Evolutionary conservation across 2,329 filamentous ascomycete genomes (phyloP), one percentile per base, ranked within the genome.

Genomic region (Penicillium sp.): DNA sequence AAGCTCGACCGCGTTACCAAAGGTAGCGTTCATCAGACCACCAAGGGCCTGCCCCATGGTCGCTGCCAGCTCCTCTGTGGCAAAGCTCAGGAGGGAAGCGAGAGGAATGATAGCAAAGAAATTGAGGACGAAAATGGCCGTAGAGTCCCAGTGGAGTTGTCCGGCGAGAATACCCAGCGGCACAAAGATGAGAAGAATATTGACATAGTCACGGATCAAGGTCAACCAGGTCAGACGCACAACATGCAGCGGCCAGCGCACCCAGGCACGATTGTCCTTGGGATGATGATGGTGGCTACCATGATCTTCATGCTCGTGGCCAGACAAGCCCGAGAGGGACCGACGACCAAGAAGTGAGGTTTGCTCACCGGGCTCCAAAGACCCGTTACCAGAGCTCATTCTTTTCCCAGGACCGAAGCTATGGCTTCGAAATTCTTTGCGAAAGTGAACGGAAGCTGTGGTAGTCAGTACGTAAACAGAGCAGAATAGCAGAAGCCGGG

Each of bases 1-100:
- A 59, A 87, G 72, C 67, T 87, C 85, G 24, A 87, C 85, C 1
- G 85, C 85, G 76, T 87, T 87, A 55, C 85, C 85, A 72, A 87
- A 87, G 0, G 85, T 87, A 27, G 85, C 85, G 74, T 87, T 87
- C 78, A 87, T 80, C 69, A 87, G 66, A 14, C 85, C 85, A 55
- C 85, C 85, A 14, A 87, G 68, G 0, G 85, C 86, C 69, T 87
- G 83, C 5, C 85, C 85, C 60, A 87, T 75, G 51, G 84, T 84
- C 5, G 80, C 83, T 4, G 83, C 80, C 59, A 87, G 70, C 70
- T 87, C 84, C 73, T 87, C 85, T 3, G 85, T 87, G 57, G 84
- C 85, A 73, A 87, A 87, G 65, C 84, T 85, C 68, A 87, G 71
- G 64, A 87, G 74, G 1, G 84, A 82, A 6, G 85, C 85, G 52